These are phyloP conservation scores for Pestalotiopsis sp. DNA, from an alignment of 2,329 filamentous ascomycete genomes.

Conservation along the genomic window DNA sequence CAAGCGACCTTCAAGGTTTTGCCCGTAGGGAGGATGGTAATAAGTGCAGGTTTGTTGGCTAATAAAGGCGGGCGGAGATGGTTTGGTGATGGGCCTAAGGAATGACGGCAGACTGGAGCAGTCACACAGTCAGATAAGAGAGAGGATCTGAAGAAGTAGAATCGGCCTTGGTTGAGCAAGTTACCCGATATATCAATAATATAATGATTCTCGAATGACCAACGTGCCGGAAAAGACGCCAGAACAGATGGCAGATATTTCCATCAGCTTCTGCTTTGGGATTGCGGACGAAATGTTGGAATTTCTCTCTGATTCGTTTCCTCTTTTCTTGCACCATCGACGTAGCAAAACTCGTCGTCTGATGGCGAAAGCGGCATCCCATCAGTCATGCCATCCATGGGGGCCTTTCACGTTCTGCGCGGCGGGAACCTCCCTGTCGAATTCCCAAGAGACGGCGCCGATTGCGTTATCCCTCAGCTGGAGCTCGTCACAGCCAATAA, in stretches of 20 bases:
- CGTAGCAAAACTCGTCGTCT: slow-evolving; percentile 1
- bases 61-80: background rate
- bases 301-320: background rate
- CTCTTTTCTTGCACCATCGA: background rate
- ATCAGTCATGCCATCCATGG: slow-evolving; percentile 3
- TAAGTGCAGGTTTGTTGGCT: background rate
- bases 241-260: background rate
- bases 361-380: slow-evolving; percentile 7
- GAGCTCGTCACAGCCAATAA: slow-evolving; percentile 14
- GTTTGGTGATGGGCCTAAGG: background rate
- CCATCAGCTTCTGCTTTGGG: slow-evolving; percentile 9
- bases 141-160: background rate
- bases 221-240: background rate
- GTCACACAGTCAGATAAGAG: background rate
- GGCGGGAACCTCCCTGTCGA: background rate
- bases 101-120: background rate
- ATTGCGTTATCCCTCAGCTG: slow-evolving; percentile 13
- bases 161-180: background rate
- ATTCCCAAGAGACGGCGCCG: slow-evolving; percentile 7
- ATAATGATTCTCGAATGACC: background rate
- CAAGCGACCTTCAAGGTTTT: background rate
- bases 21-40: background rate
- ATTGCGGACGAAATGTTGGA: background rate
- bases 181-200: background rate
- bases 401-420: background rate